A percentile compares a stretch with the other conserved stretches of the same genome.
phyloP scores from a whole-genome alignment of 371 early-diverging fungal genomes.

The Polyrhizophydium stewartii region DNA sequence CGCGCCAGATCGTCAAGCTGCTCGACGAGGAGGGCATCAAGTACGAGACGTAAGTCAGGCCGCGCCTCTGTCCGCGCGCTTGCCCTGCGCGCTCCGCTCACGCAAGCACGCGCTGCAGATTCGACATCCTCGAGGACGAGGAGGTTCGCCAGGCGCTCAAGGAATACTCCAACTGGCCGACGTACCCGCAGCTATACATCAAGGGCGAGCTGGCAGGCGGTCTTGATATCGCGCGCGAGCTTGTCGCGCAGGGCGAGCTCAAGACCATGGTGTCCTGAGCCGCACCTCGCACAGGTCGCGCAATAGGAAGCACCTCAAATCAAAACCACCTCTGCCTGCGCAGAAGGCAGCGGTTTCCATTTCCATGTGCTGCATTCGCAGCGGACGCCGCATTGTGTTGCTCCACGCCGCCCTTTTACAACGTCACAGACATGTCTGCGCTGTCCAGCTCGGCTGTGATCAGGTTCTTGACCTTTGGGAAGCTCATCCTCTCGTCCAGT shows the following conservation, averaged over 20 bases:
- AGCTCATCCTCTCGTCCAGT: conserved; percentile 67
- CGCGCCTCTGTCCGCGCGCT: not conserved
- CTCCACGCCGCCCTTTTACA: too few species aligned
- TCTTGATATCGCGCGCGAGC: conserved; percentile 86
- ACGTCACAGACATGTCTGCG: not conserved
- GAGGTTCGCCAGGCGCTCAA: conserved; percentile 70
- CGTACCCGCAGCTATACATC: conserved; percentile 85
- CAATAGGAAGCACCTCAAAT: too few species aligned
- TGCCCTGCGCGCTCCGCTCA: not conserved
- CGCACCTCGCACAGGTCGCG: not conserved
- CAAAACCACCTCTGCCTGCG: too few species aligned
- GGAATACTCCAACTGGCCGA: conserved; percentile 66
- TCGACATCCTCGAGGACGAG: conserved; percentile 85
- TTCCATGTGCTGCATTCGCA: too few species aligned
- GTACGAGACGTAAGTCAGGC: conserved; percentile 46
- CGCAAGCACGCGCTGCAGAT: conserved; percentile 25
- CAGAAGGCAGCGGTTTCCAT: too few species aligned
- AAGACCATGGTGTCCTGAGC: not conserved
- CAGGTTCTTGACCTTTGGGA: conserved; percentile 81
- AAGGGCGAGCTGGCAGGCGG: conserved; percentile 93
- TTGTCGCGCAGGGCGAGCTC: conserved; percentile 43
- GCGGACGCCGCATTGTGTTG: too few species aligned
- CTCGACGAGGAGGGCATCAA: conserved; percentile 66
- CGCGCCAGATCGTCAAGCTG: conserved; percentile 57
- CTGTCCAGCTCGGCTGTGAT: conserved; percentile 62